A percentile compares a stretch with the other conserved stretches of the same genome.
These are phyloP conservation scores for Russula vinacea DNA, from an alignment of 768 basidiomycete species.

Conservation along the genomic window DNA sequence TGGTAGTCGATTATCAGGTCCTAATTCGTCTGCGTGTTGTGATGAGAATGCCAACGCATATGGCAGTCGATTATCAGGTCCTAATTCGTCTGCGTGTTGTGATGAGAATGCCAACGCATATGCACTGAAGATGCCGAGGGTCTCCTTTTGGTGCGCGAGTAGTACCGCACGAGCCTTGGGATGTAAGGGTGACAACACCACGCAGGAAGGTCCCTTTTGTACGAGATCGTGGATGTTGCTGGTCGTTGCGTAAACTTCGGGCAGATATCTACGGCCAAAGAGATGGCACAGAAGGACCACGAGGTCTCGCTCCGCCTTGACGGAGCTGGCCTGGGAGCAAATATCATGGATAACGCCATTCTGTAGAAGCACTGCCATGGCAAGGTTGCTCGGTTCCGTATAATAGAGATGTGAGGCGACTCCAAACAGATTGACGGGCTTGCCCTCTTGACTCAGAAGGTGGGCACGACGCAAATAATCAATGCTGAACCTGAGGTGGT, in stretches of 20 bases:
- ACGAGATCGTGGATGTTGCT: slow-evolving; percentile 39
- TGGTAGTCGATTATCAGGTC: slow-evolving; percentile 47
- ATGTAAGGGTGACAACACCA: slow-evolving; percentile 53
- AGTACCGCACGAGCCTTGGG: slow-evolving; percentile 44
- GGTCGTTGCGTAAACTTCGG: slow-evolving; percentile 42
- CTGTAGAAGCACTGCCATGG: slow-evolving; percentile 55
- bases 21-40: slow-evolving; percentile 41
- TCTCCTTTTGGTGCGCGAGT: slow-evolving; percentile 46
- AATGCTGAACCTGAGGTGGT: slow-evolving; percentile 66
- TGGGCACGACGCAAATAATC: slow-evolving; percentile 62
- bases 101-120: slow-evolving; percentile 52
- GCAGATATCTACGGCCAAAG: slow-evolving; percentile 59
- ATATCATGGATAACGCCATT: slow-evolving; percentile 57
- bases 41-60: slow-evolving; percentile 49
- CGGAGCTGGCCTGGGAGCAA: slow-evolving; percentile 42
- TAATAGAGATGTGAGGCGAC: slow-evolving; percentile 58
- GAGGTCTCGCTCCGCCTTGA: slow-evolving; percentile 48
- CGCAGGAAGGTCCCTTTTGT: slow-evolving; percentile 51
- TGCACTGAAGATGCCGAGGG: slow-evolving; percentile 50
- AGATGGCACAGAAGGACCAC: slow-evolving; percentile 60
- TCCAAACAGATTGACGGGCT: slow-evolving; percentile 55
- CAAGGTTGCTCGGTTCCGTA: slow-evolving; percentile 68
- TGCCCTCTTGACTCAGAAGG: slow-evolving; percentile 52
- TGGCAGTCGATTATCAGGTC: slow-evolving; percentile 47
- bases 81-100: slow-evolving; percentile 41